Conservation (phyloP, 768 basidiomycete genomes). For the Boletus patriciae region DNA sequence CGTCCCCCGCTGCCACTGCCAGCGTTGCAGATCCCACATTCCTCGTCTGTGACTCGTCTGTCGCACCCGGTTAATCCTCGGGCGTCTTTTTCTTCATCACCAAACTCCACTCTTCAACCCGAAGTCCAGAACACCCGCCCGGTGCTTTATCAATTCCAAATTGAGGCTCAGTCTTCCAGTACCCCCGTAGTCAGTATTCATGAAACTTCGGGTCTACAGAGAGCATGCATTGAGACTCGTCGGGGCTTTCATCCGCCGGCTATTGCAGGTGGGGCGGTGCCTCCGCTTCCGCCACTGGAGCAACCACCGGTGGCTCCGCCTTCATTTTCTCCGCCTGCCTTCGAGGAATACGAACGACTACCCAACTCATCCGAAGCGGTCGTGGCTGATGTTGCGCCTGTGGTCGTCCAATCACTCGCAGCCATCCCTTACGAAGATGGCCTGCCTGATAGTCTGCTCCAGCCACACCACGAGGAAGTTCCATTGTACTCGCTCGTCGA, state of each 20-base stretch:
- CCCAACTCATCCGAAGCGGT: not conserved
- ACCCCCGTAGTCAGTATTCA: not conserved
- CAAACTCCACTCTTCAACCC: not conserved
- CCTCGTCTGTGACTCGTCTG: not conserved
- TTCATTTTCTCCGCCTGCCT: slow-evolving; percentile 5
- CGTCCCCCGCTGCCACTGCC: slow-evolving; percentile 4
- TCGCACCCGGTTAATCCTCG: not conserved
- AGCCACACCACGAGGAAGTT: slow-evolving; percentile 17
- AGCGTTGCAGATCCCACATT: not conserved
- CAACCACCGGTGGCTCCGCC: not conserved
- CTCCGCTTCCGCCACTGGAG: not conserved
- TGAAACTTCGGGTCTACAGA: not conserved
- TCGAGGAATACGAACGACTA: not conserved
- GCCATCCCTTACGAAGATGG: not conserved
- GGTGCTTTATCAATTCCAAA: not conserved
- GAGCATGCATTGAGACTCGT: not conserved
- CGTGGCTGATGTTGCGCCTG: not conserved
- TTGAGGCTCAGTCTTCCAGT: not conserved
- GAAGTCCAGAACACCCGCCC: not conserved
- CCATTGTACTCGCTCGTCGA: slow-evolving; percentile 27
- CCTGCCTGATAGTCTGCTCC: not conserved
- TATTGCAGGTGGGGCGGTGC: not conserved
- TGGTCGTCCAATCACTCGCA: not conserved
- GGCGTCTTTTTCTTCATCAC: not conserved
- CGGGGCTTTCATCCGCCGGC: not conserved